These are phyloP conservation scores for Chalciporus chontae DNA, from an alignment of 768 basidiomycete species.

Conservation along the genomic window DNA sequence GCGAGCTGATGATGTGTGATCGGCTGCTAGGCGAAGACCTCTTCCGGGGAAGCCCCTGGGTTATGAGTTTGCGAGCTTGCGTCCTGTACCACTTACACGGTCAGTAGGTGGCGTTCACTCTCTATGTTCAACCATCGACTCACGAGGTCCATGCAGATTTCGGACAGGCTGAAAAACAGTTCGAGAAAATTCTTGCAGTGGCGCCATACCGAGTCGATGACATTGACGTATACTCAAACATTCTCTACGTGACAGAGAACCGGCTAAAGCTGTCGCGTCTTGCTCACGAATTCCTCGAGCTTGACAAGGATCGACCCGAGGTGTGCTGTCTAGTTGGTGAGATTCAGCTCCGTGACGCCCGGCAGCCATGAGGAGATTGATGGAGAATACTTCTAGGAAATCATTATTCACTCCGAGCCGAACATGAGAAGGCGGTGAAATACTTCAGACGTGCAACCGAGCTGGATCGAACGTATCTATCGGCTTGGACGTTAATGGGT, in stretches of 20 bases:
- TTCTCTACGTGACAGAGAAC: constrained; percentile 92
- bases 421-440: constrained; percentile 94
- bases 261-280: constrained; percentile 83
- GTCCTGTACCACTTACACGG: constrained; percentile 90
- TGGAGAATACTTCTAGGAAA: constrained; percentile 64
- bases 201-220: constrained; percentile 93
- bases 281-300: constrained; percentile 84
- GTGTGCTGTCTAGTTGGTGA: constrained; percentile 92
- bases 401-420: constrained; percentile 88
- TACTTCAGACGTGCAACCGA: constrained; percentile 95
- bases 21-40: constrained; percentile 64
- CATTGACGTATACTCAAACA: constrained; percentile 94
- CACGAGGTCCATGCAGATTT: constrained; percentile 57
- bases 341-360: constrained; percentile 19
- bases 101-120: constrained; percentile 33
- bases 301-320: constrained; percentile 94
- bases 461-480: constrained; percentile 89
- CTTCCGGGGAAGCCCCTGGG: constrained; percentile 81
- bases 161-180: constrained; percentile 78
- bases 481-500: constrained; percentile 99
- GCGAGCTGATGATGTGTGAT: constrained; percentile 78
- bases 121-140: constrained; percentile 1
- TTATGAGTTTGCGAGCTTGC: constrained; percentile 83
- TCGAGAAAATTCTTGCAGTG: constrained; percentile 72
- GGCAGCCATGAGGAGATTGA: neutral